Conservation (phyloP, 208 protist species). For the Wallacemonas collosoma region DNA sequence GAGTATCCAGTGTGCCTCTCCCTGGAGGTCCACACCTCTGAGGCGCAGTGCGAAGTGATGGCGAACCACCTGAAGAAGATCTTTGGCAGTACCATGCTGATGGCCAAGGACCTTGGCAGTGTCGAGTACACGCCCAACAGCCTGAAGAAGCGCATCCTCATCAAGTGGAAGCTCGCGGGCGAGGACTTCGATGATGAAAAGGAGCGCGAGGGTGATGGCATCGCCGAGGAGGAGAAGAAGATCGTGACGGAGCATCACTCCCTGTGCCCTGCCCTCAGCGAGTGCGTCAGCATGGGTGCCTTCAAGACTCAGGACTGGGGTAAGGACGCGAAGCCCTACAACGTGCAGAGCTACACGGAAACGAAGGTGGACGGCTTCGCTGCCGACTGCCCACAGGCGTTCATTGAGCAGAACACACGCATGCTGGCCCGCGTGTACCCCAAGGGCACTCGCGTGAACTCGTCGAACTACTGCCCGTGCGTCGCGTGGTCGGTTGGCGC, state of each 20-base stretch:
- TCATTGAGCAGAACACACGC: conserved; percentile 52
- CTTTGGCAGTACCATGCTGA: conserved; percentile 43
- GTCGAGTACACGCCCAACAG: conserved; percentile 36
- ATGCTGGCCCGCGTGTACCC: conserved; percentile 92
- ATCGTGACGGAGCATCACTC: conserved; percentile 20
- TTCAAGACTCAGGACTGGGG: conserved; percentile 56
- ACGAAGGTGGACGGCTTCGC: conserved; percentile 46
- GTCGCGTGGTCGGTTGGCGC: conserved; percentile 55
- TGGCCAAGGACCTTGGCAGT: conserved; percentile 21
- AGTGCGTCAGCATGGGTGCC: conserved; percentile 45
- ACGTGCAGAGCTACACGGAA: conserved; percentile 63
- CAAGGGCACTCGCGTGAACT: conserved; percentile 76
- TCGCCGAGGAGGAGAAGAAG: conserved; percentile 19
- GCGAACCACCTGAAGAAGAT: conserved; percentile 38
- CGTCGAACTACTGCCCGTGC: conserved; percentile 87
- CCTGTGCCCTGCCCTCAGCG: conserved; percentile 27
- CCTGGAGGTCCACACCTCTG: conserved; percentile 61
- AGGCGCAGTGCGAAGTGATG: conserved; percentile 46
- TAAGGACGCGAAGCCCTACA: conserved; percentile 43
- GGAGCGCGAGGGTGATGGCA: conserved; percentile 18
- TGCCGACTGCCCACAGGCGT: conserved; percentile 21
- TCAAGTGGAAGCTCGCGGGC: conserved; percentile 50
- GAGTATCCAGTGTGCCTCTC: conserved; percentile 64
- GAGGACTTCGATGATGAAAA: conserved; percentile 32
- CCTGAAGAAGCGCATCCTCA: conserved; percentile 33